Conservation (phyloP, 306 rosid species). For the Medicago arabica region DNA sequence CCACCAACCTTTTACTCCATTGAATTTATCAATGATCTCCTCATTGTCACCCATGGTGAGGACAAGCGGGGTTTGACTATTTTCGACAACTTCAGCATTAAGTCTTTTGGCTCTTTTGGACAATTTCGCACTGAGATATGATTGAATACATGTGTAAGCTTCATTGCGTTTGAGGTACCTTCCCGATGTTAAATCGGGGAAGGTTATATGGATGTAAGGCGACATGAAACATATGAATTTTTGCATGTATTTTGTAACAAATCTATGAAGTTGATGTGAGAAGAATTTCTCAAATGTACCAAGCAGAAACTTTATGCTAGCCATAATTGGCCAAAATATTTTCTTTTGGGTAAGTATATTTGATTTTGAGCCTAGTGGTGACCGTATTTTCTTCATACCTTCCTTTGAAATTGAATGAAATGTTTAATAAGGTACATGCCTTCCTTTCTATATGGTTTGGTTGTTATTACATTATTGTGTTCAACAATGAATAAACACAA, state of each 20-base stretch:
- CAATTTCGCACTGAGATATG: slow-evolving; percentile 50
- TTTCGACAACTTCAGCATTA: slow-evolving; percentile 55
- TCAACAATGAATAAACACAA: too few relatives aligned
- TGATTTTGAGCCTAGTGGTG: background rate
- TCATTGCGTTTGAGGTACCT: slow-evolving; percentile 46
- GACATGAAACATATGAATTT: slow-evolving; percentile 27
- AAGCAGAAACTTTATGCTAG: background rate
- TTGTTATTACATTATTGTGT: too few relatives aligned
- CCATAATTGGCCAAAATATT: background rate
- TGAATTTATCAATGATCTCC: slow-evolving; percentile 51
- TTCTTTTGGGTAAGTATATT: background rate
- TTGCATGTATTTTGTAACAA: slow-evolving; percentile 20
- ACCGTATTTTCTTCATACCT: background rate
- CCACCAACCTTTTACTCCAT: slow-evolving; percentile 64
- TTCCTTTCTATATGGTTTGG: background rate
- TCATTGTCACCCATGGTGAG: slow-evolving; percentile 63
- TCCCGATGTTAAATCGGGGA: slow-evolving; percentile 45
- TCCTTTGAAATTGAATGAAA: background rate
- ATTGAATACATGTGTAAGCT: slow-evolving; percentile 46
- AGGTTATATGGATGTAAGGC: slow-evolving; percentile 61
- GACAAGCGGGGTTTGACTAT: slow-evolving; percentile 45
- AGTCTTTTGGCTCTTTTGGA: slow-evolving; percentile 51
- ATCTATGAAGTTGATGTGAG: slow-evolving; percentile 36
- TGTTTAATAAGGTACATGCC: background rate
- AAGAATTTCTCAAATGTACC: slow-evolving; percentile 39